Percentiles rank a stretch among this genome's conserved stretches.
These are phyloP conservation scores for Starmerella apis DNA, from an alignment of 805 yeast species.

Conservation along the genomic window DNA sequence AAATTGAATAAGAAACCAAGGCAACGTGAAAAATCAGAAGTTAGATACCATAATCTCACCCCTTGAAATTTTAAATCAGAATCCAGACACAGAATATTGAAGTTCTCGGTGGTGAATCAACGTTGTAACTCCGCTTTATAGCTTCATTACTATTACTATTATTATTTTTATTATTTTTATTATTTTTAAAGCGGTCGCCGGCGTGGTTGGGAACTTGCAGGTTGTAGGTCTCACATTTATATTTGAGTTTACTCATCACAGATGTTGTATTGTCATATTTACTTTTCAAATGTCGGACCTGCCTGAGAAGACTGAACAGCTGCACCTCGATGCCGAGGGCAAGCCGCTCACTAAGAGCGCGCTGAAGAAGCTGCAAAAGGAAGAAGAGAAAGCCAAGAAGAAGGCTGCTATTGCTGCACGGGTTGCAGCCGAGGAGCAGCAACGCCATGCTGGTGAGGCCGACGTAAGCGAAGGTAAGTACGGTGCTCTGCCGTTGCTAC, in stretches of 20 bases:
- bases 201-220: not conserved
- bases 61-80: too few relatives aligned
- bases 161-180: too few relatives aligned
- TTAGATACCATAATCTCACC: too few relatives aligned
- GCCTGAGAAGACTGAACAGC: conserved; percentile 22
- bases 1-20: too few relatives aligned
- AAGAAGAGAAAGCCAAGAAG: conserved; percentile 81
- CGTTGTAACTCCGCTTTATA: too few relatives aligned
- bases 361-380: conserved; percentile 85
- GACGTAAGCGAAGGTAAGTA: conserved; percentile 83
- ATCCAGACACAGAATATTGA: too few relatives aligned
- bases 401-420: conserved; percentile 88
- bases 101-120: too few relatives aligned
- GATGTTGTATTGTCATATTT: not conserved
- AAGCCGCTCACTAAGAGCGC: conserved; percentile 89
- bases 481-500: conserved; percentile 81
- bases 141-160: too few relatives aligned
- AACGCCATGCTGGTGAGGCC: conserved; percentile 59
- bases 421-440: conserved; percentile 76
- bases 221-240: too few relatives aligned
- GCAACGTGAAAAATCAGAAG: too few relatives aligned
- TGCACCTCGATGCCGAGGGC: conserved; percentile 57
- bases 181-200: too few relatives aligned
- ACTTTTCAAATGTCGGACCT: conserved; percentile 15
- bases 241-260: not conserved